Evolutionary conservation across 345 rosid species (phyloP).

Genomic region (Euphorbia tirucalli): DNA sequence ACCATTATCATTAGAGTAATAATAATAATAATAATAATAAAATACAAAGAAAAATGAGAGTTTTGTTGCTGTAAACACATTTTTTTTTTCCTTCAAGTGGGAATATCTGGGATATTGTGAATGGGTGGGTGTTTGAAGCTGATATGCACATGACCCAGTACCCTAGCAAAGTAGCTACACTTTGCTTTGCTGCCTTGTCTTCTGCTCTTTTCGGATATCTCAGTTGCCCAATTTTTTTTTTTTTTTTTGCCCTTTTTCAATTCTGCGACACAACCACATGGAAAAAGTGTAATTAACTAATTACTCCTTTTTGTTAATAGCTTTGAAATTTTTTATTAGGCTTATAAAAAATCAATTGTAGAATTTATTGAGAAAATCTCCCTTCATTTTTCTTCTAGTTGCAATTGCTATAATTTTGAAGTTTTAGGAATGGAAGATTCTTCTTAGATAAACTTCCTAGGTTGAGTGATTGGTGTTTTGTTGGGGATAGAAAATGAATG

Average conservation of each 20-base stretch:
- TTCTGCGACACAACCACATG: constrained; percentile 9
- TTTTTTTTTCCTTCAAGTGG: neutral
- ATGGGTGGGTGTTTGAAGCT: neutral
- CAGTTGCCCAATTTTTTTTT: neutral
- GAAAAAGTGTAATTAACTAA: constrained; percentile 33
- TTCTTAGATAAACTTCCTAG: too few species aligned
- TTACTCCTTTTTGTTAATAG: constrained; percentile 22
- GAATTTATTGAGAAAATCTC: neutral
- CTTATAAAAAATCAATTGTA: neutral
- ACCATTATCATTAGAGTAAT: neutral
- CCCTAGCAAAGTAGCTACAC: neutral
- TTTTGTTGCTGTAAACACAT: neutral
- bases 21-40: neutral
- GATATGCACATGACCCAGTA: constrained; percentile 12
- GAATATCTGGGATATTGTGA: neutral
- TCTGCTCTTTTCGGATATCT: neutral
- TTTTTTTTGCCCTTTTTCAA: neutral
- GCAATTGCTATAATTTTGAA: too few species aligned
- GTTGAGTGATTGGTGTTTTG: neutral
- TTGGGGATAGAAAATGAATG: neutral
- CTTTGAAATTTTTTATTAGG: neutral
- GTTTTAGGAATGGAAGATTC: too few species aligned
- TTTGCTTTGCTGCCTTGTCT: neutral
- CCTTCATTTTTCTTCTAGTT: neutral
- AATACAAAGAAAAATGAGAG: neutral